Evolutionary conservation across 1,139 yeast species (phyloP).

Genomic region (Nakaseomyces kungkrabaensis): DNA sequence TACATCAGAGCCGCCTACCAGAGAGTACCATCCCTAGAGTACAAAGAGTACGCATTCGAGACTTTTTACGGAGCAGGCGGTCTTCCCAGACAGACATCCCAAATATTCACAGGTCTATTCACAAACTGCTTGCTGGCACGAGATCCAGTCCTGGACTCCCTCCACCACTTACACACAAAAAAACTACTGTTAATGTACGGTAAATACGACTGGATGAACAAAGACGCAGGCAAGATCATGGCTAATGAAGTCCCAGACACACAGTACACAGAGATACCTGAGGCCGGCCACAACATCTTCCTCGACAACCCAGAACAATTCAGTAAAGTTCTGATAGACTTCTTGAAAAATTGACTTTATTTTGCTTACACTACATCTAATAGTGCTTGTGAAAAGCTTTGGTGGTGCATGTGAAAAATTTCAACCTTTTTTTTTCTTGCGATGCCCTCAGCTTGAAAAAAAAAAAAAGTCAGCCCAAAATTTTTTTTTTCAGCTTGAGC

Average conservation of each 20-base stretch:
- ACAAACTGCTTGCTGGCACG: slow-evolving; percentile 40
- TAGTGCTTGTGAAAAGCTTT: too few species aligned
- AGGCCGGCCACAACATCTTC: slow-evolving; percentile 67
- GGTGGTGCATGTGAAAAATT: neutral
- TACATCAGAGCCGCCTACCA: slow-evolving; percentile 52
- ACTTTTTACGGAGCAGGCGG: slow-evolving; percentile 11
- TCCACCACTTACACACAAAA: slow-evolving; percentile 34
- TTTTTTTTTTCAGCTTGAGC: neutral
- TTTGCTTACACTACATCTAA: too few species aligned
- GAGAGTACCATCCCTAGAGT: slow-evolving; percentile 31
- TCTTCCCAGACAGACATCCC: slow-evolving; percentile 20
- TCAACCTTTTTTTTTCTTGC: neutral
- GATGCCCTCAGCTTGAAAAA: too few species aligned
- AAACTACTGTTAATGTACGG: slow-evolving; percentile 58
- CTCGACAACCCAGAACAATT: slow-evolving; percentile 59
- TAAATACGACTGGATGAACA: slow-evolving; percentile 72
- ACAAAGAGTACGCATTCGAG: slow-evolving; percentile 19
- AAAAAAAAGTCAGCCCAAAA: neutral
- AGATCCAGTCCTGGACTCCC: slow-evolving; percentile 57
- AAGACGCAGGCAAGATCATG: slow-evolving; percentile 48
- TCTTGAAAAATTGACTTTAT: neutral
- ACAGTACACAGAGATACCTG: slow-evolving; percentile 35
- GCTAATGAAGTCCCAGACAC: slow-evolving; percentile 34
- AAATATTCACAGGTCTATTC: slow-evolving; percentile 46
- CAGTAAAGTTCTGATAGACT: slow-evolving; percentile 27